Base-by-base conservation (phyloP, 108 stramenopile genomes). In the Cyclotella atomus region DNA sequence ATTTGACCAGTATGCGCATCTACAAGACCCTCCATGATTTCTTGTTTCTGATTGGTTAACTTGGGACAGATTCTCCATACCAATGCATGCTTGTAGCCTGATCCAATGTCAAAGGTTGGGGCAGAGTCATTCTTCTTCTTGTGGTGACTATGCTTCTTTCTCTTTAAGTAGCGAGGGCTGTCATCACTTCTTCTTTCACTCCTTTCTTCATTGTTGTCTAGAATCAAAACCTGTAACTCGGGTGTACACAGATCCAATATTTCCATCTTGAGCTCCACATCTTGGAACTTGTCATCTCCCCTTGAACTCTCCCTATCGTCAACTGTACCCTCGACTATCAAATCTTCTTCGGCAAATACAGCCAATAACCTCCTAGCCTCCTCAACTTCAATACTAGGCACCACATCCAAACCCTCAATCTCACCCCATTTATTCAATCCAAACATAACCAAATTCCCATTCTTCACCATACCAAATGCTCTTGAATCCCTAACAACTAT, bases 21-120 rank as follows among this genome's bases (percentile, higher is more conserved):
- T 9, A 73, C 62, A 21, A 38, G 52, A 36, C 62, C 61, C 44
- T 73, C 38, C 52, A 64, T 59, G 15, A 52, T 30, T 49, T 65
- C 64, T 65, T 65, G 64, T 19, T 35, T 49, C 35, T 71, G 70
- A 6, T 59, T 44, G 0, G 27, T 30, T 15, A 71, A 61, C 14
- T 21, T 49, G 10, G 70, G 70, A 21, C 70, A 71, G 29, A 71
- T 49, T 25, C 33, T 60, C 70, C 70, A 71, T 17, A 59, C 20
- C 3, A 71, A 36, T 0, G 33, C 21, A 35, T 71, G 56, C 14
- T 25, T 50, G 46, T 71, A 71, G 33, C 60, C 70, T n/a, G 28
- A 16, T 28, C 38, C 55, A 14, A 36, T 34, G 17, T 9, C 32
- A 36, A 50, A 29, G 12, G 56, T 32, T 1, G 56, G 29, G 4